Evolutionary conservation across 495 filamentous ascomycete genomes (phyloP).

Genomic region (Evernia prunastri): DNA sequence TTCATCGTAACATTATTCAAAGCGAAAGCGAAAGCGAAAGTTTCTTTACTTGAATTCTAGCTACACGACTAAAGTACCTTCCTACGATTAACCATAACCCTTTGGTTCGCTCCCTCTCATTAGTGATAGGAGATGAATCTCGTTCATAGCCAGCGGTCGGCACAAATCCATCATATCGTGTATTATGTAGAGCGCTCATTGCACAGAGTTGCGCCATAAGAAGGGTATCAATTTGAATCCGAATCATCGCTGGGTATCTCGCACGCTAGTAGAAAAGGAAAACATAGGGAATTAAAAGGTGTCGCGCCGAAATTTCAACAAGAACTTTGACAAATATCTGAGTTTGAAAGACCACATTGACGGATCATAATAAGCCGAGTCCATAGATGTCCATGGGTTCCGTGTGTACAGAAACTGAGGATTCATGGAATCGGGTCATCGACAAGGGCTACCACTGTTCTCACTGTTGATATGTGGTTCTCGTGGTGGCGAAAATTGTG

Average conservation of each 20-base stretch:
- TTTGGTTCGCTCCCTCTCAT: not conserved
- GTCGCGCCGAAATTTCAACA: not conserved
- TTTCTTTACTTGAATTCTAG: not conserved
- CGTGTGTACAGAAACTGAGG: not conserved
- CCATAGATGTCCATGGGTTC: not conserved
- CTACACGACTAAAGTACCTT: not conserved
- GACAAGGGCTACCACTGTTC: not conserved
- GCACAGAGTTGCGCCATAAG: not conserved
- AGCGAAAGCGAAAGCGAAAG: not conserved
- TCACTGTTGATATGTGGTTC: not conserved
- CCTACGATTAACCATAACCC: not conserved
- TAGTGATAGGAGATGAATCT: not conserved
- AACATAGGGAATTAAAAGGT: not conserved
- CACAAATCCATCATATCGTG: not conserved
- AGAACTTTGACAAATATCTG: not conserved
- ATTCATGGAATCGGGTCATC: not conserved
- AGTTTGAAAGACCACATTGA: not conserved
- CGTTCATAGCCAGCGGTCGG: not conserved
- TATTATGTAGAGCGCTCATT: slow-evolving; percentile 15
- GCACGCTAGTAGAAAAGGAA: slow-evolving; percentile 11
- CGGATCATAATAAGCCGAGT: not conserved
- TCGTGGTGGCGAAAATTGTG: not conserved
- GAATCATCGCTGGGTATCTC: slow-evolving; percentile 20
- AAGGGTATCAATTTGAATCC: slow-evolving; percentile 16
- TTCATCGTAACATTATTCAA: too few species aligned